Conservation (phyloP, 805 yeast genomes). For the Hagleromyces aurorensis region DNA sequence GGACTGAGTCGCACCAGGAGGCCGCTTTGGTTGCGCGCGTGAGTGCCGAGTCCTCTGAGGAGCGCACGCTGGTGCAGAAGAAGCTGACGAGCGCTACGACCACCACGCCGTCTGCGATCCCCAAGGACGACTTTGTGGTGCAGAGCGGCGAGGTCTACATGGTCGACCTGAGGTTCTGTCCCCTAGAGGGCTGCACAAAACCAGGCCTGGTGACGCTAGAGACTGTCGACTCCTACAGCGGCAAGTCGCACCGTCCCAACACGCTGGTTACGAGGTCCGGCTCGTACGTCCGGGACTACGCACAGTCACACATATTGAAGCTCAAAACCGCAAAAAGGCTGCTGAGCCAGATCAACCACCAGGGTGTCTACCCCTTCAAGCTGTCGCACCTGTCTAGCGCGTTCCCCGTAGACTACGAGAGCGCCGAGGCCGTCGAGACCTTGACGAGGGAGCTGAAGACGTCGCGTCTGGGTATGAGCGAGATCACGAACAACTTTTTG, state of each 20-base stretch:
- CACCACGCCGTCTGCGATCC: constrained; percentile 50
- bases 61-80: constrained; percentile 8
- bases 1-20: constrained; percentile 82
- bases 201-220: constrained; percentile 65
- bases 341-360: constrained; percentile 60
- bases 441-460: constrained; percentile 47
- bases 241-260: constrained; percentile 48
- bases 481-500: constrained; percentile 71
- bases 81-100: constrained; percentile 15
- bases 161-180: constrained; percentile 75
- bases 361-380: constrained; percentile 89
- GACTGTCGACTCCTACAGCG: constrained; percentile 54
- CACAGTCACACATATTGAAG: constrained; percentile 70
- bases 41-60: constrained; percentile 16
- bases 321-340: constrained; percentile 66
- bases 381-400: constrained; percentile 57
- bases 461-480: constrained; percentile 69
- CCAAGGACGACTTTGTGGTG: constrained; percentile 68
- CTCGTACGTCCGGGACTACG: constrained; percentile 76
- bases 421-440: constrained; percentile 29
- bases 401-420: constrained; percentile 48
- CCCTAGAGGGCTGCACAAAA: constrained; percentile 45
- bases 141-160: constrained; percentile 79
- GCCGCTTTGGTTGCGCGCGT: constrained; percentile 43
- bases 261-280: constrained; percentile 56